phyloP scores from a whole-genome alignment of 2,329 filamentous ascomycete species.

The Cryphonectria naterciae region DNA sequence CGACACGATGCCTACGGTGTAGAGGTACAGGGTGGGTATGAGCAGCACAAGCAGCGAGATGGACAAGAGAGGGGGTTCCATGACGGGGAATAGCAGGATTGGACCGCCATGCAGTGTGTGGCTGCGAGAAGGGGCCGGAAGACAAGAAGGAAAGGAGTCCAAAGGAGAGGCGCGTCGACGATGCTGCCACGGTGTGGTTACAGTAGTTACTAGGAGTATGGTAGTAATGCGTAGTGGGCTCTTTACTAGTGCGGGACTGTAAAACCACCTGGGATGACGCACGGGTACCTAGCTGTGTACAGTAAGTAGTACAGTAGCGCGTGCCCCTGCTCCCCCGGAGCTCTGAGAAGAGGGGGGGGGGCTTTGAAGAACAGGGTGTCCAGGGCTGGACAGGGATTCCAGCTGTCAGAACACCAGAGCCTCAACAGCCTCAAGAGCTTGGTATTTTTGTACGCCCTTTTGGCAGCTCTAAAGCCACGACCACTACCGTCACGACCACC shows the following conservation, averaged over 20 bases:
- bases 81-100: slow-evolving; percentile 23
- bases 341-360: neutral
- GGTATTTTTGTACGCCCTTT: neutral
- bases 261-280: neutral
- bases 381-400: neutral
- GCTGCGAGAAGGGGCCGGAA: neutral
- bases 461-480: neutral
- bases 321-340: neutral
- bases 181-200: neutral
- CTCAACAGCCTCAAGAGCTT: neutral
- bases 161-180: neutral
- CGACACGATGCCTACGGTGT: slow-evolving; percentile 51
- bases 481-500: neutral
- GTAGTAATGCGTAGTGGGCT: neutral
- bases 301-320: too few relatives aligned
- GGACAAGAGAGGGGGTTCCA: slow-evolving; percentile 34
- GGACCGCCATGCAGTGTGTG: neutral
- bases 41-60: slow-evolving; percentile 44
- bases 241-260: neutral
- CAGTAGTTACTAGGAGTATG: neutral
- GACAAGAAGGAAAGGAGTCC: neutral
- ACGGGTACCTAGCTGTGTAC: neutral
- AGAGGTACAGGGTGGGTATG: slow-evolving; percentile 57
- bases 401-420: neutral
- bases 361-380: neutral